phyloP scores from a whole-genome alignment of 1,284 basidiomycete species.

The Pseudomicrostroma phylloplanum region DNA sequence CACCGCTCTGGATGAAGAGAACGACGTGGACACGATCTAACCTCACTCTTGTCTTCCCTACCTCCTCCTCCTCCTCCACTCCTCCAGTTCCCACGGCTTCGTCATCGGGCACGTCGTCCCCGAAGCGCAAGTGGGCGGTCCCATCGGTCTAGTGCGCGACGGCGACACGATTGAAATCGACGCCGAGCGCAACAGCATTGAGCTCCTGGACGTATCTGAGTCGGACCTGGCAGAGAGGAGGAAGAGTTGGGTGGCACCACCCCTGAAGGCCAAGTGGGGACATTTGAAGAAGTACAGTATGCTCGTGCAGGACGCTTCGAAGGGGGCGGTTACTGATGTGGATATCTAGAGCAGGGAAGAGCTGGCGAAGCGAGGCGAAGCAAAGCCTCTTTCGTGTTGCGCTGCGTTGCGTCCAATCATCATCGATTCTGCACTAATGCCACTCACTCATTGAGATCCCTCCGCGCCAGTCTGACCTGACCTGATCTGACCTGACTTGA shows the following conservation, averaged over 20 bases:
- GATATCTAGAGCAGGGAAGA: background rate
- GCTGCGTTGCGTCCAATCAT: too few species aligned
- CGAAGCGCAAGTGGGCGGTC: slow-evolving; percentile 27
- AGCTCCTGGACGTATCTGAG: slow-evolving; percentile 61
- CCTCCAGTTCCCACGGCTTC: slow-evolving; percentile 22
- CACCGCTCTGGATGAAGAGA: too few species aligned
- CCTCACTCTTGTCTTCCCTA: too few species aligned
- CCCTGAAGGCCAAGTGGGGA: slow-evolving; percentile 75
- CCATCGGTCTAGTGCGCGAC: slow-evolving; percentile 23
- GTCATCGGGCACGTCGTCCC: slow-evolving; percentile 28
- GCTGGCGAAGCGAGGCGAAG: too few species aligned
- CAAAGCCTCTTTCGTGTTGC: too few species aligned
- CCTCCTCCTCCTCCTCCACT: background rate
- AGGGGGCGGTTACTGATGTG: slow-evolving; percentile 79
- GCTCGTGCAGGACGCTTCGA: slow-evolving; percentile 65
- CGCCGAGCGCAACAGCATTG: slow-evolving; percentile 73
- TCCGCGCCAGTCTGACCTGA: too few species aligned
- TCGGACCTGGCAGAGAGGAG: slow-evolving; percentile 67
- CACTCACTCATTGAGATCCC: too few species aligned
- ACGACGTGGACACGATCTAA: too few species aligned
- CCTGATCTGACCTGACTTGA: too few species aligned
- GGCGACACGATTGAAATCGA: slow-evolving; percentile 30
- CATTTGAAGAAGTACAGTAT: slow-evolving; percentile 43
- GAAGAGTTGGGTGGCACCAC: slow-evolving; percentile 68
- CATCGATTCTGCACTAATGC: too few species aligned